Percentiles rank a stretch among this genome's conserved stretches.
Conservation (phyloP, 257 asterid genomes). For the Scutellaria galericulata region DNA sequence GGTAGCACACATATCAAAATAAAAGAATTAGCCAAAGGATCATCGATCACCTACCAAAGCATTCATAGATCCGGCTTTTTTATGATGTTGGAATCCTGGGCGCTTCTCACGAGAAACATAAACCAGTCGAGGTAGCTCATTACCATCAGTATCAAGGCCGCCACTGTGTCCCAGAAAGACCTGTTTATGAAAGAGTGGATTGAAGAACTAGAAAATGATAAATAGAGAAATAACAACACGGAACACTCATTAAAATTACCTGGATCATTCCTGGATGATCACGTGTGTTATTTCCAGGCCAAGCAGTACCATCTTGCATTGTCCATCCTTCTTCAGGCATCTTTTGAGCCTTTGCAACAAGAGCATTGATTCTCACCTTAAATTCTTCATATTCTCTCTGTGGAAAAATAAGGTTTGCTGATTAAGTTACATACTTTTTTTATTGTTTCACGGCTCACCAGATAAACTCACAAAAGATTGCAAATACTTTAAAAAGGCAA, state of each 20-base stretch:
- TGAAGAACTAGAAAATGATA: conserved; percentile 15
- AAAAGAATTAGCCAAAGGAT: neutral
- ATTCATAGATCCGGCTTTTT: conserved; percentile 90
- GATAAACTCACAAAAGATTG: neutral
- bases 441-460: neutral
- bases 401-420: conserved; percentile 24
- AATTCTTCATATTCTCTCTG: conserved; percentile 86
- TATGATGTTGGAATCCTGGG: conserved; percentile 87
- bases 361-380: conserved; percentile 71
- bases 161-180: conserved; percentile 80
- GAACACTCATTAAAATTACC: conserved; percentile 36
- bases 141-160: conserved; percentile 72
- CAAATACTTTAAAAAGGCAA: conserved; percentile 1
- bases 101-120: conserved; percentile 88
- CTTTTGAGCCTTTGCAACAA: conserved; percentile 77
- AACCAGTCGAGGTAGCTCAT: conserved; percentile 78
- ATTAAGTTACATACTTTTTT: conserved; percentile 18
- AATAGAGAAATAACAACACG: neutral
- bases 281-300: conserved; percentile 80
- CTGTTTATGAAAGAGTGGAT: conserved; percentile 37
- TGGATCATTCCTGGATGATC: conserved; percentile 86
- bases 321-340: conserved; percentile 93
- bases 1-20: neutral
- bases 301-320: conserved; percentile 81
- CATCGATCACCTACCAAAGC: conserved; percentile 65